Evolutionary conservation across 202 grass and related monocot species (phyloP).

Genomic region (Panicum hallii): DNA sequence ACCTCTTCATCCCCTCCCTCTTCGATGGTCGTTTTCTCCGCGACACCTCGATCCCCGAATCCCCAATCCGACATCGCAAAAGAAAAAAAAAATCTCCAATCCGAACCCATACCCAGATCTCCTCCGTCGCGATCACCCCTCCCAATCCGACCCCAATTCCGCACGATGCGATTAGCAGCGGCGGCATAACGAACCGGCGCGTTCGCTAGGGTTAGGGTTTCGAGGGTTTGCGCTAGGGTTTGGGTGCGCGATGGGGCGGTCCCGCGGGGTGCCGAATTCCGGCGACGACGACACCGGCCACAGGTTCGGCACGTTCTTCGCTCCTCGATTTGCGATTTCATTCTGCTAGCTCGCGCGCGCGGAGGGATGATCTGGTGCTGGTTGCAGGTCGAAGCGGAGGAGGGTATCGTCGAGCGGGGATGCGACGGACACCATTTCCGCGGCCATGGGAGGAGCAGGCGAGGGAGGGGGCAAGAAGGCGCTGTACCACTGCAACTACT

Average conservation of each 20-base stretch:
- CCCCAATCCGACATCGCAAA: not conserved
- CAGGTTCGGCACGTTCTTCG: constrained; percentile 50
- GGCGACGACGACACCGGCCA: constrained; percentile 88
- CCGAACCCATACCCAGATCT: constrained; percentile 9
- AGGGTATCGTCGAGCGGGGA: constrained; percentile 79
- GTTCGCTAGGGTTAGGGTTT: constrained; percentile 60
- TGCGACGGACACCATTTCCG: constrained; percentile 68
- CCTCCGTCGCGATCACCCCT: not conserved
- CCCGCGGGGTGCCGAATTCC: constrained; percentile 76
- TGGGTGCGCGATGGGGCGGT: constrained; percentile 75
- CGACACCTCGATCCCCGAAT: constrained; percentile 19
- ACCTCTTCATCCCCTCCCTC: not conserved
- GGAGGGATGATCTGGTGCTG: not conserved
- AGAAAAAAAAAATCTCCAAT: not conserved
- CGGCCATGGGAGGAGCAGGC: constrained; percentile 48
- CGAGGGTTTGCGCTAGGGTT: constrained; percentile 59
- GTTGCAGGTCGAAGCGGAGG: constrained; percentile 86
- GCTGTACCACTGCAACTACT: constrained; percentile 98
- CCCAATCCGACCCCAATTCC: not conserved
- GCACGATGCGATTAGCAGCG: constrained; percentile 22
- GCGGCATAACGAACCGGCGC: constrained; percentile 29
- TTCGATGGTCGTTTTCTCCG: constrained; percentile 40
- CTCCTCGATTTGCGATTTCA: not conserved
- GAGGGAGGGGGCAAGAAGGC: constrained; percentile 90
- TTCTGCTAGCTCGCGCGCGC: not conserved